A percentile compares a stretch with the other conserved stretches of the same genome.
Evolutionary conservation across 2,329 filamentous ascomycete species (phyloP).

Genomic region (Cordyceps sp.): DNA sequence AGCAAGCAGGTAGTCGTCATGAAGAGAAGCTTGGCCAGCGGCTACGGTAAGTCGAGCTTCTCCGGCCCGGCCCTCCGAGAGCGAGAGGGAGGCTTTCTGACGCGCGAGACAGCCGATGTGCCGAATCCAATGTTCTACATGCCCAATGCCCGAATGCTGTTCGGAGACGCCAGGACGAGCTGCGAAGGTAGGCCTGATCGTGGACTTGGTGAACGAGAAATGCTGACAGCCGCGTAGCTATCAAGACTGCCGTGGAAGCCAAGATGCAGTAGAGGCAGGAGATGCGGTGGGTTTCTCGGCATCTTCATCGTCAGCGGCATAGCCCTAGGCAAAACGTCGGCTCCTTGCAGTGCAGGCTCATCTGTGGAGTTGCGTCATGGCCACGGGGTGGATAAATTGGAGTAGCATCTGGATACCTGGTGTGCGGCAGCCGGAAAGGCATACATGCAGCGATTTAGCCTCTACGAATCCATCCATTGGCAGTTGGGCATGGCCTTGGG

Average conservation of each 20-base stretch:
- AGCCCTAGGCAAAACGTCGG: no score
- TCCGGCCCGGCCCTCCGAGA: no score
- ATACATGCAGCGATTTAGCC: no score
- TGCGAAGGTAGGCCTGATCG: constrained; percentile 48
- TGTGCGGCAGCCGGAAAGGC: no score
- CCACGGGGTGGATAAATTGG: no score
- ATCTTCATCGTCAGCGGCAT: neutral
- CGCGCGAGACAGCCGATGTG: constrained; percentile 50
- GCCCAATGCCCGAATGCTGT: constrained; percentile 79
- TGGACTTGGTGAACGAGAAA: no score
- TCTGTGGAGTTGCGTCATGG: no score
- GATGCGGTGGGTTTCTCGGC: neutral
- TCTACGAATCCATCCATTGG: no score
- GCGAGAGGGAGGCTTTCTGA: neutral
- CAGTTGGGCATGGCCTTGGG: no score
- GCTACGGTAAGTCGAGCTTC: constrained; percentile 53
- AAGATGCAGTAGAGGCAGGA: constrained; percentile 4
- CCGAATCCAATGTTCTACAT: constrained; percentile 91
- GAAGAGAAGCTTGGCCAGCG: constrained; percentile 80
- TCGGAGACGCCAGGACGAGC: constrained; percentile 73
- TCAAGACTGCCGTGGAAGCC: constrained; percentile 6
- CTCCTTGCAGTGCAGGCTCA: no score
- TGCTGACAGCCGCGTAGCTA: constrained; percentile 3
- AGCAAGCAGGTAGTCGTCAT: constrained; percentile 85
- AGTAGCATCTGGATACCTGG: no score